Evolutionary conservation across 768 basidiomycete species (phyloP), one percentile per base, ranked within the genome.

Genomic region (Lactarius deliciosus): DNA sequence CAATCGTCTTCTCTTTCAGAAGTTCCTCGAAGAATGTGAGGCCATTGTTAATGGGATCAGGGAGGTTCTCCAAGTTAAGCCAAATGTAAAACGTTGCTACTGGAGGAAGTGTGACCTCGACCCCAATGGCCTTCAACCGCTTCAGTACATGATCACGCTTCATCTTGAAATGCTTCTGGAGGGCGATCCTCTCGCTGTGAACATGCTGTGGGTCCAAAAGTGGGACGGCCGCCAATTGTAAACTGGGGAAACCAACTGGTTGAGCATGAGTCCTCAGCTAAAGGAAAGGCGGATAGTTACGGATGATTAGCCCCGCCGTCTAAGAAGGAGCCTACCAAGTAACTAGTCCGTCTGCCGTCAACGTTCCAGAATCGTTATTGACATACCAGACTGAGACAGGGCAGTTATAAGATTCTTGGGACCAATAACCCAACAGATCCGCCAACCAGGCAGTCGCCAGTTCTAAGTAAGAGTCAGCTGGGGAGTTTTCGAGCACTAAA

Each of bases 21-120:
- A 94, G 80, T 76, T 95, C 94, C 73, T 96, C 94, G 74, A 98
- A 98, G 85, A 98, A 96, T 6, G 91, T 92, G 85, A 97, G 79
- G 22, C 95, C 95, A 72, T 92, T 93, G 79, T 94, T 93, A 54
- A 97, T 75, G 8, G 96, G 96, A 5, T 85, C 71, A 10, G 92
- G 90, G 57, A 97, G 82, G 63, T 81, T 81, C 74, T 88, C 88
- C 25, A 96, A 81, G 78, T 92, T 91, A 66, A 96, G 84, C 94
- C 96, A 97, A 74, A 97, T 86, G 77, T 98, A 97, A 79, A 97
- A 98, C 2, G 96, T 97, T 63, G 88, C 86, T 22, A 79, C 80
- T 7, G 92, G 94, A 50, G 90, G 89, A 63, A 91, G 77, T 56
- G 84, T 80, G 55, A 97, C 91, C 59, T 90, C 86, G 28, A 97